A percentile compares a stretch with the other conserved stretches of the same genome.
These are phyloP conservation scores for Ceratopteris richardii DNA, from an alignment of 75 land plant genomes.

Conservation along the genomic window DNA sequence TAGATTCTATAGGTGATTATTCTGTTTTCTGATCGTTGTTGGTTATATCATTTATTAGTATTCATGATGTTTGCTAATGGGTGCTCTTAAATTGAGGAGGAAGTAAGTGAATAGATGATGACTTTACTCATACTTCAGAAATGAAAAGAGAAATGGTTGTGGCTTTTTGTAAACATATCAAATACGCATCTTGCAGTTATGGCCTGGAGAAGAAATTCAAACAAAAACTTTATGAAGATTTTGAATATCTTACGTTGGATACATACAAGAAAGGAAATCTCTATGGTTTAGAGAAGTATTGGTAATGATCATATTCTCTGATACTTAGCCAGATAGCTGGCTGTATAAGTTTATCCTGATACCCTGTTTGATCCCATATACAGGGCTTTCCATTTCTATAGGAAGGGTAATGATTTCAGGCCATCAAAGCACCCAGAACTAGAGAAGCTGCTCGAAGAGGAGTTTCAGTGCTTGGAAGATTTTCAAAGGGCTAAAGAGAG, in stretches of 20 bases:
- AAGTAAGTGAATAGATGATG: too few relatives aligned
- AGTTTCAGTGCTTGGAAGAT: slow-evolving; percentile 61
- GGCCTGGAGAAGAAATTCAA: slow-evolving; percentile 84
- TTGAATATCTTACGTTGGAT: slow-evolving; percentile 82
- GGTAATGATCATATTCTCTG: slow-evolving; percentile 32
- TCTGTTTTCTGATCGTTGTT: too few relatives aligned
- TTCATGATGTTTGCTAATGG: too few relatives aligned
- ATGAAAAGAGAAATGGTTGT: too few relatives aligned
- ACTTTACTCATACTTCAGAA: too few relatives aligned
- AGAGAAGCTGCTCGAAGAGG: slow-evolving; percentile 67
- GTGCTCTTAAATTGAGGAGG: too few relatives aligned
- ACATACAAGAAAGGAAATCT: slow-evolving; percentile 82
- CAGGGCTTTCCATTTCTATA: slow-evolving; percentile 92
- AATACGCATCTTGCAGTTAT: slow-evolving; percentile 44
- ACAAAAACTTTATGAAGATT: slow-evolving; percentile 83
- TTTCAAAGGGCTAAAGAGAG: slow-evolving; percentile 51
- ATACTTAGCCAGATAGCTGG: background rate
- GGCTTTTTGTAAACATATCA: too few relatives aligned
- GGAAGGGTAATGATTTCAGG: slow-evolving; percentile 36
- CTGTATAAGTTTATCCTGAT: too few relatives aligned
- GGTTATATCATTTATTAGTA: too few relatives aligned
- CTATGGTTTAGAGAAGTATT: slow-evolving; percentile 99
- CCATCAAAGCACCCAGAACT: slow-evolving; percentile 67
- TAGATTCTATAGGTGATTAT: slow-evolving; percentile 87
- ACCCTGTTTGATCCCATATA: background rate